These are phyloP conservation scores for Dothideomycetes sp. DNA, from an alignment of 2,329 filamentous ascomycete species.

Conservation along the genomic window DNA sequence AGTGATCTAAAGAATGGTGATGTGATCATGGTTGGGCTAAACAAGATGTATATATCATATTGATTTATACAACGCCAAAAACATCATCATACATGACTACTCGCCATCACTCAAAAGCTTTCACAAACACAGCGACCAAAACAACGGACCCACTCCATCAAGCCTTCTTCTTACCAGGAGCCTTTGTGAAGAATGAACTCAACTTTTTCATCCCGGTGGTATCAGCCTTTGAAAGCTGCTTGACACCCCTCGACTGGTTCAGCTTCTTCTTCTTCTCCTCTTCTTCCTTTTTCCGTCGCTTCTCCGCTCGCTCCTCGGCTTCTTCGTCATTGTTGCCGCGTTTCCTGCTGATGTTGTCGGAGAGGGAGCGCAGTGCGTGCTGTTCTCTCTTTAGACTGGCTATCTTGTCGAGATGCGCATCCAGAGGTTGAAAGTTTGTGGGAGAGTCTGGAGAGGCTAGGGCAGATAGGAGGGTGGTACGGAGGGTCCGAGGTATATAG, in stretches of 20 bases:
- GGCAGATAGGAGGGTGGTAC: constrained; percentile 29
- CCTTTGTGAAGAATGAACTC: constrained; percentile 83
- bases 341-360: constrained; percentile 60
- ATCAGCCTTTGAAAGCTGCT: constrained; percentile 79
- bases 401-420: constrained; percentile 57
- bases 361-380: constrained; percentile 53
- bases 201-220: constrained; percentile 93
- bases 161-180: constrained; percentile 17
- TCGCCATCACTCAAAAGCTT: no score
- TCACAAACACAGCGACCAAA: no score
- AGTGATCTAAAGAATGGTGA: no score
- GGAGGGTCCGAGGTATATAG: constrained; percentile 44
- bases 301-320: constrained; percentile 50
- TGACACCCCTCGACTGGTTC: constrained; percentile 64
- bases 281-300: constrained; percentile 75
- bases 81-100: no score
- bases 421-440: constrained; percentile 59
- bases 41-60: no score
- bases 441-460: constrained; percentile 25
- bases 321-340: constrained; percentile 51
- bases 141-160: no score
- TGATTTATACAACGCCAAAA: no score
- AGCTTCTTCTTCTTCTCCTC: constrained; percentile 84
- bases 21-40: no score
- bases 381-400: constrained; percentile 61